phyloP scores from a whole-genome alignment of 2,329 filamentous ascomycete genomes.

The Parastagonospora nodorum region DNA sequence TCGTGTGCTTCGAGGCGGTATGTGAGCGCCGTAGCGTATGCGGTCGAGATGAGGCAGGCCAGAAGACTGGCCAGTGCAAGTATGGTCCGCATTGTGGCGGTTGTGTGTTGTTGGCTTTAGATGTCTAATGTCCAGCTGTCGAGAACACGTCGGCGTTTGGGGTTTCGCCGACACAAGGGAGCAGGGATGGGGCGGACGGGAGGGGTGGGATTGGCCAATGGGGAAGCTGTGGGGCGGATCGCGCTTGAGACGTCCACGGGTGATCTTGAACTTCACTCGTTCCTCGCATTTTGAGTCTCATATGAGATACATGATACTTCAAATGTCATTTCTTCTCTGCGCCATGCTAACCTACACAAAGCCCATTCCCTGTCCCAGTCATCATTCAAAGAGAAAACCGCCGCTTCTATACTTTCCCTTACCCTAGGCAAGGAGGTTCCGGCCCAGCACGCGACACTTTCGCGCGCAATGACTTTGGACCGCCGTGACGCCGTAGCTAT shows the following conservation, averaged over 20 bases:
- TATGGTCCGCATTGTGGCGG: slow-evolving; percentile 42
- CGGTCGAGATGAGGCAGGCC: slow-evolving; percentile 67
- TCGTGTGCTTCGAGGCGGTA: slow-evolving; percentile 91
- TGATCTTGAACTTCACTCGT: neutral
- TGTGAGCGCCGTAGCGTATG: slow-evolving; percentile 87
- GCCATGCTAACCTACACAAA: slow-evolving; percentile 4
- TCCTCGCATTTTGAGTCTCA: too few species aligned
- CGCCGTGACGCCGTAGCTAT: slow-evolving; percentile 11
- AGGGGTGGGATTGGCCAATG: slow-evolving; percentile 25
- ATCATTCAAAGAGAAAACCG: neutral
- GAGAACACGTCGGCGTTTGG: slow-evolving; percentile 30
- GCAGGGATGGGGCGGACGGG: slow-evolving; percentile 19
- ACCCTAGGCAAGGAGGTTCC: neutral
- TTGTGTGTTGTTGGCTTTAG: slow-evolving; percentile 11
- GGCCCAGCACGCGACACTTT: neutral
- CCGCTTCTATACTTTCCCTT: neutral
- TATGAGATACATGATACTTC: neutral
- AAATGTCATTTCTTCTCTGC: neutral
- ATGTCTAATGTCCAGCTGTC: slow-evolving; percentile 38
- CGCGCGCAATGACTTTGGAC: slow-evolving; percentile 6
- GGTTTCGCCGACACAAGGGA: slow-evolving; percentile 17
- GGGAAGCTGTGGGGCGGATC: neutral
- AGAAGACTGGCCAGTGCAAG: slow-evolving; percentile 58
- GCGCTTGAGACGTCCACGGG: too few species aligned
- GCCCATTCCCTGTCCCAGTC: neutral